Percentiles rank a stretch among this genome's conserved stretches.
Evolutionary conservation across 1,284 basidiomycete species (phyloP).

Genomic region (Sporisorium scitamineum): DNA sequence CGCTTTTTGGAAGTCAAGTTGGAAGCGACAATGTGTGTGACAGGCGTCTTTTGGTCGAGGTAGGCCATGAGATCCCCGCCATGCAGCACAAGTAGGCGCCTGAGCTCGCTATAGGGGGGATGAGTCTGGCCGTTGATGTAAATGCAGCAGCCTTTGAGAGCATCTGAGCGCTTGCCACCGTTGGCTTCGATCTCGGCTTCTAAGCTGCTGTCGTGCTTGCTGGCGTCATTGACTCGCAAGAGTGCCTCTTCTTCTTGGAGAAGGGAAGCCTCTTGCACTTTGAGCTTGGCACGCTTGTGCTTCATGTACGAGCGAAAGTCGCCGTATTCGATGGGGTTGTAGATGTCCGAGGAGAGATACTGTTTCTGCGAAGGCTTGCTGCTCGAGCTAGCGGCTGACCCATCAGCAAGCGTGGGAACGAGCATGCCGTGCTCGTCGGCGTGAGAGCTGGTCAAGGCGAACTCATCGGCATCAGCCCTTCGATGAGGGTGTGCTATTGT

Average conservation of each 20-base stretch:
- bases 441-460: not conserved
- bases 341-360: conserved; percentile 68
- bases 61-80: conserved; percentile 88
- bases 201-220: conserved; percentile 2
- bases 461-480: not conserved
- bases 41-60: conserved; percentile 77
- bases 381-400: not conserved
- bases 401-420: not conserved
- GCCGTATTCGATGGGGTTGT: conserved; percentile 83
- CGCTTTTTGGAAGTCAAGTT: conserved; percentile 89
- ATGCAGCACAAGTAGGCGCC: conserved; percentile 82
- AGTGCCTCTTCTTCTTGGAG: conserved; percentile 50
- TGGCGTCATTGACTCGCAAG: conserved; percentile 12
- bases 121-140: conserved; percentile 89
- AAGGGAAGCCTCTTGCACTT: conserved; percentile 56
- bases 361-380: conserved; percentile 18
- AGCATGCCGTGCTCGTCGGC: conserved; percentile 40
- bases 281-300: conserved; percentile 83
- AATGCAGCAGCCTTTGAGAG: conserved; percentile 60
- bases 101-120: conserved; percentile 86
- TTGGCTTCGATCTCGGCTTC: conserved; percentile 25
- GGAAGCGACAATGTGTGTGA: conserved; percentile 87
- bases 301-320: conserved; percentile 87
- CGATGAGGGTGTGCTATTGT: not conserved
- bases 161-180: conserved; percentile 29